These are phyloP conservation scores for Martensiomyces pterosporus DNA, from an alignment of 192 early-diverging fungal species.

Conservation along the genomic window DNA sequence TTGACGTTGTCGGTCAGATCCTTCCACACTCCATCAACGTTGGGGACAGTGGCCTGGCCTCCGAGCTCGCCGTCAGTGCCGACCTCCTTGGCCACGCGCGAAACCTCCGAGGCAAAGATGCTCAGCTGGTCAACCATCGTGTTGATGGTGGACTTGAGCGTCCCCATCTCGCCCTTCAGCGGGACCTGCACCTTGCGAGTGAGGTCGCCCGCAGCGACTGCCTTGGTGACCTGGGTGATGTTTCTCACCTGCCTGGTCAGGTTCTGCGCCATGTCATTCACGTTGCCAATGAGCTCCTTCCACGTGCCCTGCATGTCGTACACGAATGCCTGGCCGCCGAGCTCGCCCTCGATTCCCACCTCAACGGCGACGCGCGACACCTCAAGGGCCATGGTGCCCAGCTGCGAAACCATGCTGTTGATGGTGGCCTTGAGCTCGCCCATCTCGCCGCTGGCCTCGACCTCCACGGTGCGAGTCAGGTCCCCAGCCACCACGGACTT, in stretches of 20 bases:
- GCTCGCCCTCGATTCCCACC: constrained; percentile 63
- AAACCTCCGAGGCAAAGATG: constrained; percentile 34
- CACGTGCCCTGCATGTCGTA: constrained; percentile 58
- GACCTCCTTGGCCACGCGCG: constrained; percentile 53
- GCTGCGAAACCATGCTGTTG: constrained; percentile 68
- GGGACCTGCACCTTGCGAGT: constrained; percentile 53
- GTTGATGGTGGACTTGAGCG: constrained; percentile 61
- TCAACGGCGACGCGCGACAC: constrained; percentile 70
- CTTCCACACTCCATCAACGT: constrained; percentile 56
- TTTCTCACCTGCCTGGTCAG: constrained; percentile 58
- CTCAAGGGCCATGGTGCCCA: constrained; percentile 55
- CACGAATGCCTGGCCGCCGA: constrained; percentile 58
- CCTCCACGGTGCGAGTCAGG: constrained; percentile 59
- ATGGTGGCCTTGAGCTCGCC: constrained; percentile 64
- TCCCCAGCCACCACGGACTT: constrained; percentile 65
- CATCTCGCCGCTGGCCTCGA: constrained; percentile 66
- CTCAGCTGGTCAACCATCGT: constrained; percentile 58
- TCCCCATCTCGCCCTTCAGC: constrained; percentile 57
- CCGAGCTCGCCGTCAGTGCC: constrained; percentile 60
- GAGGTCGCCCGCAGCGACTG: constrained; percentile 58
- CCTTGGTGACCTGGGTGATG: constrained; percentile 55
- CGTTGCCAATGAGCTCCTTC: constrained; percentile 62
- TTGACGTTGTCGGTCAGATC: constrained; percentile 59
- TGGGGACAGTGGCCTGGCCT: constrained; percentile 51
- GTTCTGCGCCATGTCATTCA: constrained; percentile 66